These are phyloP conservation scores for Aspergillus terreus DNA, from an alignment of 2,329 filamentous ascomycete species.

Conservation along the genomic window DNA sequence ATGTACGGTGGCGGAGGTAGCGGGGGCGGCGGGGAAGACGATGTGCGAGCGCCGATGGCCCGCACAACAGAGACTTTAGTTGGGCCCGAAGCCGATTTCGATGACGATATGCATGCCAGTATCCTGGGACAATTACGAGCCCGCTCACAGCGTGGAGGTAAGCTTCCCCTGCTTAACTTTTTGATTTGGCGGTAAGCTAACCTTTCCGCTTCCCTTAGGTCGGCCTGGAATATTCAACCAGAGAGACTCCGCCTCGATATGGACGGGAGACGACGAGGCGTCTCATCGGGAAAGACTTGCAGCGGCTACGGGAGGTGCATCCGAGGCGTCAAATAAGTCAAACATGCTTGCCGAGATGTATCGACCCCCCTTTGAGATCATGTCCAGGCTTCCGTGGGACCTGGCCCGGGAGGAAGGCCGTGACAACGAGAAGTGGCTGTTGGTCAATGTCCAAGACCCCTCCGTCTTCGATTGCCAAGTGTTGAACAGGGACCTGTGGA, in stretches of 20 bases:
- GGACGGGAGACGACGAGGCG: conserved; percentile 50
- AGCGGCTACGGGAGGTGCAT: conserved; percentile 61
- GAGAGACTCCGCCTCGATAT: conserved; percentile 54
- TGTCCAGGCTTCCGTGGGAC: conserved; percentile 76
- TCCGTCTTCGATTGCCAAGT: conserved; percentile 93
- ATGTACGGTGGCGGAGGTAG: conserved; percentile 64
- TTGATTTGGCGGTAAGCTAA: not conserved
- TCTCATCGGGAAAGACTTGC: conserved; percentile 53
- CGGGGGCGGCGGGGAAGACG: conserved; percentile 51
- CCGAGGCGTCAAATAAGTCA: conserved; percentile 65
- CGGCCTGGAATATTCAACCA: conserved; percentile 69
- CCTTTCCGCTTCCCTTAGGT: conserved; percentile 22
- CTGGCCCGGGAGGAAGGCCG: conserved; percentile 80
- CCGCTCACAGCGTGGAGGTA: conserved; percentile 36
- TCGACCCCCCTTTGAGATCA: conserved; percentile 86
- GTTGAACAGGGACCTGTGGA: conserved; percentile 94
- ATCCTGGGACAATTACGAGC: conserved; percentile 63
- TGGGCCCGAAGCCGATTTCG: conserved; percentile 59
- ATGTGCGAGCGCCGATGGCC: conserved; percentile 83
- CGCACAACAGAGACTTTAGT: conserved; percentile 89
- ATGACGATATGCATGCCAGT: conserved; percentile 56
- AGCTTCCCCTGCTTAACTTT: conserved; percentile 6
- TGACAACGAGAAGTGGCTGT: conserved; percentile 84
- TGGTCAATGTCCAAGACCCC: conserved; percentile 93
- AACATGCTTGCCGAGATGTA: conserved; percentile 86